Evolutionary conservation across 305 asterid species (phyloP).

Genomic region (Fraxinus nigra): DNA sequence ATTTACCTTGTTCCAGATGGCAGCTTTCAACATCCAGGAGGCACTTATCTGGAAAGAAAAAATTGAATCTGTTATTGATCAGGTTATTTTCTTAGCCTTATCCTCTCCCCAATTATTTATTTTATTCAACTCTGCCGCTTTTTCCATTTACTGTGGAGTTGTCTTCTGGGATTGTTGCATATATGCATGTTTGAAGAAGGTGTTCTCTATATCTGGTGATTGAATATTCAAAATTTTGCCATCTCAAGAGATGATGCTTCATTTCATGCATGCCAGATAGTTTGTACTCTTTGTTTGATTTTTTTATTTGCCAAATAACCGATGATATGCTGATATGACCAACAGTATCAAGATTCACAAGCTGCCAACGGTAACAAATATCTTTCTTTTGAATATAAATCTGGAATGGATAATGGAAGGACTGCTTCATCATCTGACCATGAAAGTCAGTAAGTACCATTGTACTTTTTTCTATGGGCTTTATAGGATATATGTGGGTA

Average conservation of each 20-base stretch:
- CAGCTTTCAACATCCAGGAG: conserved; percentile 96
- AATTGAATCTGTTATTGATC: conserved; percentile 86
- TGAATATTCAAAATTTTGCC: background rate
- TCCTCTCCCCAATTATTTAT: conserved; percentile 16
- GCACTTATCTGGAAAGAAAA: conserved; percentile 69
- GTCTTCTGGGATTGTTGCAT: background rate
- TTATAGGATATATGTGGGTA: background rate
- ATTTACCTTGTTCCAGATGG: conserved; percentile 63
- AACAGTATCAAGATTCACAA: conserved; percentile 88
- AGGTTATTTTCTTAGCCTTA: conserved; percentile 47
- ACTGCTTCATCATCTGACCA: conserved; percentile 79
- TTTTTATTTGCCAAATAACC: conserved; percentile 25
- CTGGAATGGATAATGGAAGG: conserved; percentile 65
- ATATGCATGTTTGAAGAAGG: background rate
- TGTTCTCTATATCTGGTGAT: background rate
- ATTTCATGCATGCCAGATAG: conserved; percentile 21
- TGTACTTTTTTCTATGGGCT: background rate
- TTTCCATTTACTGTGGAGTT: background rate
- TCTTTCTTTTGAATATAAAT: conserved; percentile 77
- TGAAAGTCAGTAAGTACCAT: conserved; percentile 87
- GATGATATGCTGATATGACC: conserved; percentile 25
- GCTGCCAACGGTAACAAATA: conserved; percentile 61
- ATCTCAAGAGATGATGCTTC: background rate
- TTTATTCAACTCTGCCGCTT: conserved; percentile 9
- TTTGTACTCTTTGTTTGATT: background rate